Base-by-base conservation (phyloP, 768 basidiomycete species). In the Phanerodontia chrysosporium region DNA sequence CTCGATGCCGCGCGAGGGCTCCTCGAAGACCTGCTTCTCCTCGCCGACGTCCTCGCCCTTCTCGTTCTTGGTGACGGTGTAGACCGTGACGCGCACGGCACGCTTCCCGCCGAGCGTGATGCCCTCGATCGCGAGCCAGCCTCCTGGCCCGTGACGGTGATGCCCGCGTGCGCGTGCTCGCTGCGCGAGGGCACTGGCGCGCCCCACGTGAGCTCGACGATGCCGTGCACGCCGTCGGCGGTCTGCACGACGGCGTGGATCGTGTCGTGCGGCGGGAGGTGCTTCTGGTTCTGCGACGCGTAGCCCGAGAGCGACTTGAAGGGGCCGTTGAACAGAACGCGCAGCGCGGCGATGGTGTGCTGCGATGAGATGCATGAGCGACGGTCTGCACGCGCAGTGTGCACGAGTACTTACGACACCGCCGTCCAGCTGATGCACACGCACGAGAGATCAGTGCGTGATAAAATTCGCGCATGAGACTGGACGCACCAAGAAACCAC, bases 211-310 rank as follows among this genome's bases (percentile, higher is more conserved):
- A 90, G 69, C 62, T 87, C 82, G 57, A 83, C 75, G 42, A 79
- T 79, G 8, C 89, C 89, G 58, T 85, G 83, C 53, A 78, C 72
- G 22, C 80, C 83, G 30, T 82, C 80, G 14, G 69, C 67, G 28
- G 69, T 67, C 59, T 78, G 76, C 58, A 81, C 72, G 60, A 83
- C 67, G 22, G 82, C 76, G 62, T 84, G 77, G 65, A 96, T 81
- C 9, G 91, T 93, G 75, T 95, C 93, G 64, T 86, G 83, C 0
- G 92, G 93, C 2, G 80, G 77, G 36, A 95, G 83, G 70, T 85
- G 84, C 14, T 84, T 78, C 62, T 85, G 81, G 72, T 86, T 87
- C 35, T 92, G 78, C 3, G 86, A 83, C 10, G 89, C 80, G 66
- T 83, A 81, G 1, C 82, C 84, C 24, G 86, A 81, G 22, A 95